Base-by-base conservation (phyloP, 768 basidiomycete genomes). In the Naematelia aurantialba region DNA sequence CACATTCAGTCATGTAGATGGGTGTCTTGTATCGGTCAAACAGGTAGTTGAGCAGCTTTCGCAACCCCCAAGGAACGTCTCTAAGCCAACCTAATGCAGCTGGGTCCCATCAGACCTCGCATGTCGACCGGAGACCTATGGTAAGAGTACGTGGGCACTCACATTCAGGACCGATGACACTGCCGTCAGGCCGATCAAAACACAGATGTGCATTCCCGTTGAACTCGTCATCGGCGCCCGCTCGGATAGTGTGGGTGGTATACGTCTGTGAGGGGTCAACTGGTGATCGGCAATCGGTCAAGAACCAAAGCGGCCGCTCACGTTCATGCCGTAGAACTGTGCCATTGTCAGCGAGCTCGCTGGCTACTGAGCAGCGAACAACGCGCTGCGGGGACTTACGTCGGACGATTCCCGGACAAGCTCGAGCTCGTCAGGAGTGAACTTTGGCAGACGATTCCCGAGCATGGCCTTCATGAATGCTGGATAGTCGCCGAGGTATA, bases 401-500 rank as follows among this genome's bases (percentile, higher is more conserved):
- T 76, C 75, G 2, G 75, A 76, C 21, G 63, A 65, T 11, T 67
- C 76, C 39, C 73, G 68, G 45, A 78, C 58, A 17, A 78, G 39
- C 31, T 55, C 59, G 29, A 64, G 55, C 58, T 78, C 72, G 17
- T 70, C 73, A 10, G 58, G 56, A 3, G 71, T 68, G 59, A 76
- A 75, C 14, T 62, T 56, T 3, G 75, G 73, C 8, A 76, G 55
- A 4, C 71, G 60, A 31, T 76, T 67, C 0, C 74, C 74, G 3
- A 71, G 58, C 26, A 61, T 60, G 27, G 70, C 56, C 14, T 60
- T 55, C 59, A 78, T 65, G 4, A 56, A 77, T 30, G 70, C 67
- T 3, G 88, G 87, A 73, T 88, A 89, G 54, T 81, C 78, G 2
- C 87, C 88, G 21, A 87, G 83, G 76, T 89, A 86, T 51, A 88